phyloP scores from a whole-genome alignment of 108 stramenopile species.

The Fistulifera solaris region DNA sequence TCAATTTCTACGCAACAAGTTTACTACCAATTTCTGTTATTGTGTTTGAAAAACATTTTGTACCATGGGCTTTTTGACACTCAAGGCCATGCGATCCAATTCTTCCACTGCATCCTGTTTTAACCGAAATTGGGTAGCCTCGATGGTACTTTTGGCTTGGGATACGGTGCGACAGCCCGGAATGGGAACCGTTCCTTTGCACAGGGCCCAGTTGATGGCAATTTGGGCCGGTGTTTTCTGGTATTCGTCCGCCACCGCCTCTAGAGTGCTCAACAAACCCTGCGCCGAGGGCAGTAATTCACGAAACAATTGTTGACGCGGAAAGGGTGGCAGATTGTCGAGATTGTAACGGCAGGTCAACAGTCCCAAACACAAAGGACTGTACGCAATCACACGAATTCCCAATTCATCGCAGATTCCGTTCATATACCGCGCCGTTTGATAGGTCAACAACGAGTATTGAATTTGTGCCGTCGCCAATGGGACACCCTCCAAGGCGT shows the following conservation, averaged over 20 bases:
- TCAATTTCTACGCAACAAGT: too few species aligned
- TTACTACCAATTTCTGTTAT: too few species aligned
- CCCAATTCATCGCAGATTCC: slow-evolving; percentile 59
- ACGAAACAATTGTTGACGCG: slow-evolving; percentile 66
- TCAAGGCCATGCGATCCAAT: slow-evolving; percentile 58
- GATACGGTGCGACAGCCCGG: slow-evolving; percentile 57
- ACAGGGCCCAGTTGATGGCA: slow-evolving; percentile 86
- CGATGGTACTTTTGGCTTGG: slow-evolving; percentile 67
- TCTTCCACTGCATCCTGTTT: slow-evolving; percentile 44
- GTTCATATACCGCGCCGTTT: slow-evolving; percentile 50
- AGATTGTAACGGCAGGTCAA: slow-evolving; percentile 72
- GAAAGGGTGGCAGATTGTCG: slow-evolving; percentile 60
- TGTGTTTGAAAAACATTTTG: slow-evolving; percentile 80
- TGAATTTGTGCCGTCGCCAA: slow-evolving; percentile 77
- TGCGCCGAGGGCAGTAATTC: slow-evolving; percentile 69
- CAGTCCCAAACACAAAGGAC: slow-evolving; percentile 72
- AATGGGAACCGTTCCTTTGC: slow-evolving; percentile 81
- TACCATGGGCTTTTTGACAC: slow-evolving; percentile 72
- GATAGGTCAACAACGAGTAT: slow-evolving; percentile 72
- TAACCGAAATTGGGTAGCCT: slow-evolving; percentile 55
- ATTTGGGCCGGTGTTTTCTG: slow-evolving; percentile 75
- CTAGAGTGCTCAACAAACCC: slow-evolving; percentile 49
- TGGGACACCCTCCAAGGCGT: slow-evolving; percentile 54
- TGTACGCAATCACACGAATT: slow-evolving; percentile 72
- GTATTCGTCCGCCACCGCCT: slow-evolving; percentile 54